A percentile compares a stretch with the other conserved stretches of the same genome.
phyloP scores from a whole-genome alignment of 352 stramenopile species.

The Globisporangium polare region DNA sequence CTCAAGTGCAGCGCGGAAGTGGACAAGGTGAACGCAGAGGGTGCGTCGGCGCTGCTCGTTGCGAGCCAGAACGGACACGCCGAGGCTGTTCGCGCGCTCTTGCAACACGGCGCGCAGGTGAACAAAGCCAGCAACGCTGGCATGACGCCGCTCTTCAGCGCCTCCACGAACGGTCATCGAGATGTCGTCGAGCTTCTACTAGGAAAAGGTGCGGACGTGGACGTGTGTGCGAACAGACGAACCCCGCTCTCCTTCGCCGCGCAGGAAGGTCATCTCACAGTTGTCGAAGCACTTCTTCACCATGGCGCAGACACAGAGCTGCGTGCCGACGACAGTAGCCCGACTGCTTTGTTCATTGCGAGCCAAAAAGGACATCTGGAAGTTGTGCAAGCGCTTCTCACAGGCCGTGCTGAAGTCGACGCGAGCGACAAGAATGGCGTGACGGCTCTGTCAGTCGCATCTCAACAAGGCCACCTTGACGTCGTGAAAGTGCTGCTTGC shows the following conservation, averaged over 20 bases:
- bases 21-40: not conserved
- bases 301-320: not conserved
- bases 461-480: not conserved
- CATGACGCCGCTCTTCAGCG: not conserved
- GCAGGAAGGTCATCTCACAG: not conserved
- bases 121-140: not conserved
- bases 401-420: not conserved
- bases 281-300: not conserved
- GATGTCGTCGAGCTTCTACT: not conserved
- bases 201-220: not conserved
- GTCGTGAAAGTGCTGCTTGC: not conserved
- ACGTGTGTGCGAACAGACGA: not conserved
- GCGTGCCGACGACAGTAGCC: not conserved
- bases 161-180: not conserved
- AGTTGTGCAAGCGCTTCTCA: not conserved
- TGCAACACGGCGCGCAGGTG: not conserved
- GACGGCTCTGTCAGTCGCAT: not conserved
- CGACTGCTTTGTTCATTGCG: not conserved
- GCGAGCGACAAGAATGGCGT: not conserved
- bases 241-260: not conserved
- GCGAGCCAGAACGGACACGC: not conserved
- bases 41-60: not conserved
- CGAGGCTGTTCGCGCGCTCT: not conserved
- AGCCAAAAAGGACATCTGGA: not conserved
- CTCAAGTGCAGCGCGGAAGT: not conserved